Conservation (phyloP, 345 rosid species). For the Rhizophora mangle region DNA sequence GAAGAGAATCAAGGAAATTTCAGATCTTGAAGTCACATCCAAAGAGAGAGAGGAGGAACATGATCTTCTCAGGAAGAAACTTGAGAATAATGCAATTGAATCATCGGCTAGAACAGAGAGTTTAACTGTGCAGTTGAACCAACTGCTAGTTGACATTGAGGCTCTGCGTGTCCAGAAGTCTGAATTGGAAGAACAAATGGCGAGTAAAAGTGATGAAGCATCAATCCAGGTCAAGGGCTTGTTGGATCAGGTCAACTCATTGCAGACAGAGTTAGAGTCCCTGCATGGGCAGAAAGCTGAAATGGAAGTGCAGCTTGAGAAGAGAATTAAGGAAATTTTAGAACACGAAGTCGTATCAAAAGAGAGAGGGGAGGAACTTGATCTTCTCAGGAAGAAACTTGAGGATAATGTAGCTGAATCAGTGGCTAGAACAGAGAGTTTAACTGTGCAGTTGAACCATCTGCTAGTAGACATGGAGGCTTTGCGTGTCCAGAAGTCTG, state of each 20-base stretch:
- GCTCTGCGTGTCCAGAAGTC: slow-evolving; percentile 31
- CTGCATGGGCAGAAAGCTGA: not conserved
- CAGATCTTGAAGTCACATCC: not conserved
- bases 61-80: slow-evolving; percentile 33
- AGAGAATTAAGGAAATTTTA: not conserved
- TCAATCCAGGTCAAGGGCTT: too few relatives aligned
- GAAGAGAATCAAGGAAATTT: not conserved
- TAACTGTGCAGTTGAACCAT: slow-evolving; percentile 34
- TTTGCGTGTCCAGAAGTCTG: slow-evolving; percentile 25
- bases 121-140: slow-evolving; percentile 33
- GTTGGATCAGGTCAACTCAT: too few relatives aligned
- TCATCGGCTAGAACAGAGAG: slow-evolving; percentile 35
- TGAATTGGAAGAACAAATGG: not conserved
- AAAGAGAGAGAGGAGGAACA: slow-evolving; percentile 48
- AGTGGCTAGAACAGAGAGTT: slow-evolving; percentile 33
- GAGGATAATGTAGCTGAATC: slow-evolving; percentile 45
- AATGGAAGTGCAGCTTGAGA: slow-evolving; percentile 1
- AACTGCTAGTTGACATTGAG: slow-evolving; percentile 46
- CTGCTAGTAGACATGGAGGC: slow-evolving; percentile 50
- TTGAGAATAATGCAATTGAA: slow-evolving; percentile 43
- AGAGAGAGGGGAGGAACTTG: slow-evolving; percentile 48
- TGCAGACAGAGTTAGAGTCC: too few relatives aligned
- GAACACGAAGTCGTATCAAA: not conserved
- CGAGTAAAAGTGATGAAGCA: too few relatives aligned
- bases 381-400: slow-evolving; percentile 35